Evolutionary conservation across 495 filamentous ascomycete genomes (phyloP).

Genomic region (Lasiosphaeria ovina): DNA sequence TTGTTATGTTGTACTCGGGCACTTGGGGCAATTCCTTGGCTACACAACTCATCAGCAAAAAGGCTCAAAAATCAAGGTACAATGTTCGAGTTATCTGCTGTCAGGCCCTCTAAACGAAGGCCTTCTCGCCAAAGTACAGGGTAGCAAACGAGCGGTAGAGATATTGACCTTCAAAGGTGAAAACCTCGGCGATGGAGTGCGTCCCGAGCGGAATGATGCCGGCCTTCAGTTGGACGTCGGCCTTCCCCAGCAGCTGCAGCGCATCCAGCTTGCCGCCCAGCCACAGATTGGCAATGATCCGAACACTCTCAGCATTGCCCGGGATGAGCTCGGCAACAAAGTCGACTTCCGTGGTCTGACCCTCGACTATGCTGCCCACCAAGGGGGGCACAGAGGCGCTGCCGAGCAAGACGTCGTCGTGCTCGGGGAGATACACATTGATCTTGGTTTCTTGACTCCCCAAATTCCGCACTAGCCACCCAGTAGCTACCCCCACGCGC

Average conservation of each 20-base stretch:
- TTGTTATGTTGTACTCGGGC: slow-evolving; percentile 73
- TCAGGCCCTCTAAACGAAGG: slow-evolving; percentile 32
- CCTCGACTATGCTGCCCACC: slow-evolving; percentile 70
- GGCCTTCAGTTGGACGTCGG: slow-evolving; percentile 67
- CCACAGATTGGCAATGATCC: slow-evolving; percentile 83
- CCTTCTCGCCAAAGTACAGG: slow-evolving; percentile 51
- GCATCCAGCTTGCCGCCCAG: slow-evolving; percentile 69
- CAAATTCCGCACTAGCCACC: slow-evolving; percentile 74
- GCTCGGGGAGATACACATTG: slow-evolving; percentile 79
- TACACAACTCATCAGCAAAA: slow-evolving; percentile 37
- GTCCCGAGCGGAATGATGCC: slow-evolving; percentile 74
- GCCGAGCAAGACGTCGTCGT: slow-evolving; percentile 73
- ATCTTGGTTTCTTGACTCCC: slow-evolving; percentile 68
- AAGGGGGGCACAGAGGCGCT: slow-evolving; percentile 72
- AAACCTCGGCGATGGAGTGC: slow-evolving; percentile 65
- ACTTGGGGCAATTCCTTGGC: slow-evolving; percentile 68
- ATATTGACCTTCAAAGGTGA: slow-evolving; percentile 78
- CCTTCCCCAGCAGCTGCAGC: slow-evolving; percentile 67
- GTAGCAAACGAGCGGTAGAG: slow-evolving; percentile 56
- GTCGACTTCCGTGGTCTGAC: slow-evolving; percentile 71
- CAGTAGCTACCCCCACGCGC: slow-evolving; percentile 71
- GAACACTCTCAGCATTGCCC: slow-evolving; percentile 73
- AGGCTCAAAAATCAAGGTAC: slow-evolving; percentile 7
- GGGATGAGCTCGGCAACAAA: slow-evolving; percentile 72
- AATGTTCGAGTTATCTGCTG: slow-evolving; percentile 4